Base-by-base conservation (phyloP, 1,139 yeast species). In the Yamadazyma diospyri region DNA sequence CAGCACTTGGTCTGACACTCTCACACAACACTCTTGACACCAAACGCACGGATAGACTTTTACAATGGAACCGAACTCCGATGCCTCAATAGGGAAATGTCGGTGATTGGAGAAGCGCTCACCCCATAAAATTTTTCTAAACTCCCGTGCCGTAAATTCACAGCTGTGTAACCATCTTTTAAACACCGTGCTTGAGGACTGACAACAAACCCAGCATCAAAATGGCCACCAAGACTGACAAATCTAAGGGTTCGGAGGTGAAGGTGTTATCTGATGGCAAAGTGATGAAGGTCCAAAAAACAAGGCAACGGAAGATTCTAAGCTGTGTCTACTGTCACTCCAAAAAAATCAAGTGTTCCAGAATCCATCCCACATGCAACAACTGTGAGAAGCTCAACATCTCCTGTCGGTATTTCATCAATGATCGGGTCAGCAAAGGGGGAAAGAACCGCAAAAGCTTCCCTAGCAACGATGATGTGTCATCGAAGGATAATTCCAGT, bases 261-360 rank as follows among this genome's bases (percentile, higher is more conserved):
- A 45, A 43, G 20, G 30, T 46, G 7, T 35, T 46, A 7, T 42
- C 47, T 11, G 64, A 72, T 44, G 78, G 81, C 6, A 60, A 61
- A 37, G 63, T 66, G 5, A 69, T 72, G 61, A 77, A 77, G 50
- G 72, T 76, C 6, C 83, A 77, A 43, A 75, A 72, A 38, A 61
- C 77, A 4, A 66, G 83, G 39, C 83, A 77, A 48, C 53, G 83
- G 34, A 66, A 69, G 46, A 75, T 77, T 29, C 57, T 72, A 32
- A 67, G 76, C 38, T 77, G 83, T 54, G 74, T 77, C 10, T 69
- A 78, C 27, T 77, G 83, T 42, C 83, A 77, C 49, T 74, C 77
- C 35, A 66, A 78, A 37, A 77, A 77, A 51, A 75, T 76, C 44
- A 75, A 75, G 47, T 77, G 83, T 46, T 68, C 77, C 2, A 57